Evolutionary conservation across 2,329 filamentous ascomycete genomes (phyloP), one percentile per base, ranked within the genome.

Genomic region (Elsinoe necatrix): DNA sequence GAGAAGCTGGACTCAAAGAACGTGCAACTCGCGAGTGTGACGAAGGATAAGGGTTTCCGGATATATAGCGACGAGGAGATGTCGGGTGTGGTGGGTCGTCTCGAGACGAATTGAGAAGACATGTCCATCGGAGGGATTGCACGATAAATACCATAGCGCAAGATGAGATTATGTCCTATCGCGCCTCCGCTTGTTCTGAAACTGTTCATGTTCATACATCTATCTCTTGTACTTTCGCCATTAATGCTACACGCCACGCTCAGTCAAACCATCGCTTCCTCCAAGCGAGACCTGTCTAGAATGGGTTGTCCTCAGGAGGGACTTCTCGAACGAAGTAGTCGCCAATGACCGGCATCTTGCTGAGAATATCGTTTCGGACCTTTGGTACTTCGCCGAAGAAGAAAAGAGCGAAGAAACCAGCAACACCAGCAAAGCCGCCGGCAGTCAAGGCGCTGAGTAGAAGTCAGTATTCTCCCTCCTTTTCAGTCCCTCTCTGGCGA

Each of bases 1-100:
- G 93, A 98, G 83, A 98, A 98, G 79, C 80, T 98, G 60, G 93
- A 98, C 71, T 82, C 90, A 62, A 98, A 98, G 83, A 98, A 98
- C 70, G 93, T 98, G 63, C 93, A 98, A 78, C 75, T 98, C 65
- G 93, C 93, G 55, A 97, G 92, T 70, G 93, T 98, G 58, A 98
- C 93, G 61, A 95, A 91, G 80, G 92, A 96, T 64, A 92, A 88
- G 75, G 93, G 93, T 57, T 98, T 98, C 81, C 86, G 89, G 77
- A 96, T 98, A 83, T 98, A 98, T 79, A 87, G 85, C 58, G 93
- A 98, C 67, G 89, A 92, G 68, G 92, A 97, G 78, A 98, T 98
- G 93, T 88, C 88, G 59, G 80, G 83, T 45, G 90, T 95, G 60
- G 93, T 98, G 60, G 86, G 87, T 71, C 84, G 91, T 71, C 81